Percentiles rank a stretch among this genome's conserved stretches.
Conservation (phyloP, 306 rosid genomes). For the Cicer judaicum region DNA sequence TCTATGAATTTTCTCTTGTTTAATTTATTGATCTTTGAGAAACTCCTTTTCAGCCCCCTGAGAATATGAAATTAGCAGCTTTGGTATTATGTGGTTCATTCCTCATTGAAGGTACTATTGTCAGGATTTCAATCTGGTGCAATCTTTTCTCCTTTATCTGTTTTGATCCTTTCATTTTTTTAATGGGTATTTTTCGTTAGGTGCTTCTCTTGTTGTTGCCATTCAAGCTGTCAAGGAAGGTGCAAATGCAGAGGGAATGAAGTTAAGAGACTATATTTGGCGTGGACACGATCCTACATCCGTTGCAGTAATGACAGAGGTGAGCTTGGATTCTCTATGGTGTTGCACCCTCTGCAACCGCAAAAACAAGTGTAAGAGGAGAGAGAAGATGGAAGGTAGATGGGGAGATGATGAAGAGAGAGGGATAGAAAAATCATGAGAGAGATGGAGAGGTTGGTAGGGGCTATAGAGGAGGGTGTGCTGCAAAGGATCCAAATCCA, state of each 20-base stretch:
- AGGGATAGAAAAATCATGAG: conserved; percentile 6
- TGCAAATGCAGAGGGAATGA: conserved; percentile 97
- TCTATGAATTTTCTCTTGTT: conserved; percentile 28
- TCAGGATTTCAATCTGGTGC: conserved; percentile 37
- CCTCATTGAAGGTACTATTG: conserved; percentile 79
- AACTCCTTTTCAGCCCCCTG: conserved; percentile 79
- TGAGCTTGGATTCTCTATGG: conserved; percentile 36
- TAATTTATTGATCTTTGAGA: conserved; percentile 38
- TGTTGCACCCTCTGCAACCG: background rate
- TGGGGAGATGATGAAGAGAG: background rate
- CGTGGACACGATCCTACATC: conserved; percentile 99
- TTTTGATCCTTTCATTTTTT: conserved; percentile 4
- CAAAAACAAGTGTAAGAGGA: background rate
- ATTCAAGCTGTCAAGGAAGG: conserved; percentile 98
- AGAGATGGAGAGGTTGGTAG: background rate
- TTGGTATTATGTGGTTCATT: conserved; percentile 91
- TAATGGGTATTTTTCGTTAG: conserved; percentile 51
- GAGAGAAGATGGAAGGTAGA: background rate
- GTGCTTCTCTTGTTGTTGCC: conserved; percentile 97
- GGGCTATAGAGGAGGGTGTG: background rate
- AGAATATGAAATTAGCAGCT: conserved; percentile 79
- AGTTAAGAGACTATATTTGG: conserved; percentile 86
- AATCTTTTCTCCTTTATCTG: conserved; percentile 30
- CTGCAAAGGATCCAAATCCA: background rate
- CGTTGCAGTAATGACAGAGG: conserved; percentile 99